Conservation (phyloP, 1,139 yeast genomes). For the Blastobotrys aristatus region DNA sequence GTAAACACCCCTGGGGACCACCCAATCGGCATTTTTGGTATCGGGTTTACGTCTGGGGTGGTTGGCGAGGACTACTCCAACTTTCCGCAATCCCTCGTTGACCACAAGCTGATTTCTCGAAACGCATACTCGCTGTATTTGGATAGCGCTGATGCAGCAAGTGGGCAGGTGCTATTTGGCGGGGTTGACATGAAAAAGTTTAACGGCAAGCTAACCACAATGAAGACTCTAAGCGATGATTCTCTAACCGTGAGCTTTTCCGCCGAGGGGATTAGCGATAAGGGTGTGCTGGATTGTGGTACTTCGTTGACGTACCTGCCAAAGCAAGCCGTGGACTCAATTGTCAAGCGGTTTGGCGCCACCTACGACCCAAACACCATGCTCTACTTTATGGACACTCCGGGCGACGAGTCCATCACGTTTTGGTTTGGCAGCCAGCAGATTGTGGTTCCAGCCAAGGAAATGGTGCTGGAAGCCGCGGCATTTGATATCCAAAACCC, state of each 20-base stretch:
- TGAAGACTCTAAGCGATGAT: conserved; percentile 8
- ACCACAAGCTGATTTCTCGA: conserved; percentile 36
- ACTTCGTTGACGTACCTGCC: conserved; percentile 35
- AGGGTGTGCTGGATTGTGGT: conserved; percentile 39
- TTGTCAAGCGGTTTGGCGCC: conserved; percentile 27
- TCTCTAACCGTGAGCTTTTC: not conserved
- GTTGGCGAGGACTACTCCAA: conserved; percentile 14
- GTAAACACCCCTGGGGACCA: conserved; percentile 10
- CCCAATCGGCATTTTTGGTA: conserved; percentile 15
- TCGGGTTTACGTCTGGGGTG: conserved; percentile 9
- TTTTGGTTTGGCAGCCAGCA: conserved; percentile 40
- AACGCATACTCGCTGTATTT: conserved; percentile 53
- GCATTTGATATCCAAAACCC: conserved; percentile 14
- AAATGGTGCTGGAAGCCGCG: conserved; percentile 28
- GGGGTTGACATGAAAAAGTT: conserved; percentile 55
- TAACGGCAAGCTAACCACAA: conserved; percentile 39
- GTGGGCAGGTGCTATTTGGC: conserved; percentile 54
- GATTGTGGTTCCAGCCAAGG: conserved; percentile 41
- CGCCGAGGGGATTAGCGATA: conserved; percentile 23
- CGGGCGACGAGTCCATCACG: conserved; percentile 21
- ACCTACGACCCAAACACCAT: conserved; percentile 12
- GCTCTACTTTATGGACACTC: conserved; percentile 8
- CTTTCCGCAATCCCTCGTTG: conserved; percentile 21
- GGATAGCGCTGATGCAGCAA: conserved; percentile 36
- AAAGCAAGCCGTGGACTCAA: conserved; percentile 18